These are phyloP conservation scores for Aspergillus aculeatus DNA, from an alignment of 2,329 filamentous ascomycete genomes.

Conservation along the genomic window DNA sequence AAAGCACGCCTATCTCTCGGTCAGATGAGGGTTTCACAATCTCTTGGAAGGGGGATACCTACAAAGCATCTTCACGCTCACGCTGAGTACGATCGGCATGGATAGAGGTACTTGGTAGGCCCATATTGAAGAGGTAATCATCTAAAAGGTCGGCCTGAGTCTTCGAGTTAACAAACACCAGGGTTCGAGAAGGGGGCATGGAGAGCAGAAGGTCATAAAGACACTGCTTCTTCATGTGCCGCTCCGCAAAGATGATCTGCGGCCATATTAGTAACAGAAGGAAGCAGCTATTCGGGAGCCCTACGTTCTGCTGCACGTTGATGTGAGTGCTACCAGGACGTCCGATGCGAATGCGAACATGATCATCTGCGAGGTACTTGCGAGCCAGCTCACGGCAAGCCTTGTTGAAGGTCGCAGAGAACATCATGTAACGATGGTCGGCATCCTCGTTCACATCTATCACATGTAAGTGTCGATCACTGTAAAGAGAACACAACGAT, in stretches of 20 bases:
- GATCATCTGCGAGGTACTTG: constrained; percentile 69
- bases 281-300: constrained; percentile 5
- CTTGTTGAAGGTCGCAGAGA: constrained; percentile 92
- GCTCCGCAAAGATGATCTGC: constrained; percentile 65
- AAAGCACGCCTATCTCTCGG: constrained; percentile 64
- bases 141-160: constrained; percentile 77
- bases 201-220: constrained; percentile 71
- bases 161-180: constrained; percentile 89
- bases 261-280: not conserved
- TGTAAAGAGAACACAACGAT: constrained; percentile 9
- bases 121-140: constrained; percentile 78
- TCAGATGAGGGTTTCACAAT: not conserved
- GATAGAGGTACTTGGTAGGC: constrained; percentile 81
- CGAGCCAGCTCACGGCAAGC: constrained; percentile 72
- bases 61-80: constrained; percentile 89
- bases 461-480: constrained; percentile 22
- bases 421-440: constrained; percentile 72
- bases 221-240: constrained; percentile 65
- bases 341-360: constrained; percentile 80
- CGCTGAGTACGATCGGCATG: constrained; percentile 82
- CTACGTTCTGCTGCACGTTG: constrained; percentile 74
- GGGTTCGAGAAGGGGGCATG: constrained; percentile 70
- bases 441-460: constrained; percentile 71
- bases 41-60: constrained; percentile 32
- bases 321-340: constrained; percentile 77